Evolutionary conservation across 768 basidiomycete genomes (phyloP).

Genomic region (Leucosporidium scottii): DNA sequence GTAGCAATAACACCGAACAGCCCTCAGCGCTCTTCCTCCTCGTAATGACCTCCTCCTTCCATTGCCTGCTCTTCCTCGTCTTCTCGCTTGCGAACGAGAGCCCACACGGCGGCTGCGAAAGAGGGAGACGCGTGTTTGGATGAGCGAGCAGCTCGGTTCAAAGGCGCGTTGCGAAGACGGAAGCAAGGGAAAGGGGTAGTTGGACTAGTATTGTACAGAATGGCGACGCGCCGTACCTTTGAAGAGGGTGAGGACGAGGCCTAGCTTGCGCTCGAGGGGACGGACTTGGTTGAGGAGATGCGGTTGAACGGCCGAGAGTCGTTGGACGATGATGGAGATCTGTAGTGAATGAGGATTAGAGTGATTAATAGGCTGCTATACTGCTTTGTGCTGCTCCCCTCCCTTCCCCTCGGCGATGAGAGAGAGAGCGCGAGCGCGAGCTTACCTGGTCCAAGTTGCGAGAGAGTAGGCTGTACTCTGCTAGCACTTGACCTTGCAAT

Average conservation of each 20-base stretch:
- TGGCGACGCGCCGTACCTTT: slow-evolving; percentile 52
- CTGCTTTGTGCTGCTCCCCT: too few species aligned
- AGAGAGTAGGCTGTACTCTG: slow-evolving; percentile 15
- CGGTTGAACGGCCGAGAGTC: slow-evolving; percentile 65
- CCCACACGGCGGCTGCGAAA: too few species aligned
- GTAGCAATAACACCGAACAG: not conserved
- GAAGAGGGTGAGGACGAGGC: slow-evolving; percentile 90
- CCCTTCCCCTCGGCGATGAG: too few species aligned
- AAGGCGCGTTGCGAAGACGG: slow-evolving; percentile 77
- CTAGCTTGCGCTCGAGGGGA: slow-evolving; percentile 86
- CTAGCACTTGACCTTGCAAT: slow-evolving; percentile 24
- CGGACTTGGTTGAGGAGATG: slow-evolving; percentile 67
- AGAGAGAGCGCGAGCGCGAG: not conserved
- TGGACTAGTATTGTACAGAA: too few species aligned
- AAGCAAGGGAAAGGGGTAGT: not conserved
- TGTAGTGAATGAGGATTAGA: slow-evolving; percentile 36
- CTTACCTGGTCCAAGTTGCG: slow-evolving; percentile 30
- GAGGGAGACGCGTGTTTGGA: too few species aligned
- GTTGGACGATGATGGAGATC: slow-evolving; percentile 62
- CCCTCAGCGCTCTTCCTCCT: slow-evolving; percentile 45
- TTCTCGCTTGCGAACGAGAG: not conserved
- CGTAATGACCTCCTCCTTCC: not conserved
- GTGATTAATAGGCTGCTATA: not conserved
- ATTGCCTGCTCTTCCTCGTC: slow-evolving; percentile 14
- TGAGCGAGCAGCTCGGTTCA: slow-evolving; percentile 31